Evolutionary conservation across 2,329 filamentous ascomycete species (phyloP), one percentile per base, ranked within the genome.

Genomic region (Aspergillus nomiae): DNA sequence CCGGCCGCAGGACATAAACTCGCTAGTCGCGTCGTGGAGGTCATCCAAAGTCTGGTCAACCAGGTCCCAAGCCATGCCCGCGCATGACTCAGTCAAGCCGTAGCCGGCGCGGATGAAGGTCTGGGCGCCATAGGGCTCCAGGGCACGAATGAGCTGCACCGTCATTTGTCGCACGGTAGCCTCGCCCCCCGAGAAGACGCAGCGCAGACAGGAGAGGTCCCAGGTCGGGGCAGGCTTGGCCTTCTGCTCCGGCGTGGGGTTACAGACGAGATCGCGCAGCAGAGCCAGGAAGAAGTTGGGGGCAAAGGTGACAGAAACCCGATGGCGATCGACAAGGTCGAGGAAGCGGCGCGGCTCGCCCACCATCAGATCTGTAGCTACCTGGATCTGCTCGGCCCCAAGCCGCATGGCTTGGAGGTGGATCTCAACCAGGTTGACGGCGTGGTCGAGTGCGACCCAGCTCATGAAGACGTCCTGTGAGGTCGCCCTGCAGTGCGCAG

Each of bases 381-480:
- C 38, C 14, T 43, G 38, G 12, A 43, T 16, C 16, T 43, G 38
- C 14, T 43, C 16, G 7, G 14, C 6, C 16, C 38, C 38, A 16
- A 43, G 14, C 14, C 14, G 6, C 16, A 43, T 12, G 41, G 53
- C 59, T 30, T 61, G 79, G 0, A 87, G 69, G 65, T 87, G 85
- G 16, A 83, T 80, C 58, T 87, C 82, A 1, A 76, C 74, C 7
- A 88, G 72, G 65, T 75, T 81, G 0, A 81, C 85, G 14, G 86
- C 84, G 63, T 87, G 85, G 63, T 87, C 84, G 10, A 87, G 71
- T 1, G 77, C 78, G 24, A 84, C 79, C 83, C 83, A 85, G 63
- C 80, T 83, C 3, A 85, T 70, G 45, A 83, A 80, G 1, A 78
- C 67, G 19, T 76, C 65, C 5, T 74, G 73, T 4, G 71, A 69